Evolutionary conservation across 2,329 filamentous ascomycete species (phyloP).

Genomic region (Nemania sp.): DNA sequence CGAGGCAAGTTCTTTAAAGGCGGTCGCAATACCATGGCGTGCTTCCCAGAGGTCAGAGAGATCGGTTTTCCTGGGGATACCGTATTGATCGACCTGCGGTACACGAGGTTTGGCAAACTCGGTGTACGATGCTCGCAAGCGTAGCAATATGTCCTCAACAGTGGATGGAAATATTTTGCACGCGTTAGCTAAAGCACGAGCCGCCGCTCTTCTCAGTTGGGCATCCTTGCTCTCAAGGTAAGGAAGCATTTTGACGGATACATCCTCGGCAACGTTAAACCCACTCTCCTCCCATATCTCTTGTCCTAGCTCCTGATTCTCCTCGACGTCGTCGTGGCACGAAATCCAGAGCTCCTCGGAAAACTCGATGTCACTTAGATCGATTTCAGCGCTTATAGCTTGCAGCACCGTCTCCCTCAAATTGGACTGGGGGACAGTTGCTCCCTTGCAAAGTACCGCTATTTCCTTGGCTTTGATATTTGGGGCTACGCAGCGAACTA

Average conservation of each 20-base stretch:
- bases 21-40: slow-evolving; percentile 87
- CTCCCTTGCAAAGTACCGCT: slow-evolving; percentile 78
- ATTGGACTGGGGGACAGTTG: slow-evolving; percentile 80
- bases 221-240: slow-evolving; percentile 85
- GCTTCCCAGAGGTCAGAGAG: slow-evolving; percentile 90
- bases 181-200: slow-evolving; percentile 82
- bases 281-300: slow-evolving; percentile 97
- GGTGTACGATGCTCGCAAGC: slow-evolving; percentile 77
- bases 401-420: slow-evolving; percentile 89
- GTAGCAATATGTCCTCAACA: slow-evolving; percentile 71
- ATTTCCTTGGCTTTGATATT: slow-evolving; percentile 83
- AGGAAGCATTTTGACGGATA: slow-evolving; percentile 75
- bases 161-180: slow-evolving; percentile 70
- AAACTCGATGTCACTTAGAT: slow-evolving; percentile 87
- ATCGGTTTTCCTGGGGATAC: slow-evolving; percentile 92
- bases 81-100: slow-evolving; percentile 89
- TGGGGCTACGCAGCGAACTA: slow-evolving; percentile 84
- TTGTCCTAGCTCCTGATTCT: slow-evolving; percentile 84
- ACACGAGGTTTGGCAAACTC: slow-evolving; percentile 85
- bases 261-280: slow-evolving; percentile 74
- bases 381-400: slow-evolving; percentile 89
- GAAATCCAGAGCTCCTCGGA: slow-evolving; percentile 94
- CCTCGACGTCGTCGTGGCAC: slow-evolving; percentile 88
- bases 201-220: slow-evolving; percentile 85
- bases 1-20: slow-evolving; percentile 83